phyloP scores from a whole-genome alignment of 78 protist species.

The Salpingoeca rosetta region DNA sequence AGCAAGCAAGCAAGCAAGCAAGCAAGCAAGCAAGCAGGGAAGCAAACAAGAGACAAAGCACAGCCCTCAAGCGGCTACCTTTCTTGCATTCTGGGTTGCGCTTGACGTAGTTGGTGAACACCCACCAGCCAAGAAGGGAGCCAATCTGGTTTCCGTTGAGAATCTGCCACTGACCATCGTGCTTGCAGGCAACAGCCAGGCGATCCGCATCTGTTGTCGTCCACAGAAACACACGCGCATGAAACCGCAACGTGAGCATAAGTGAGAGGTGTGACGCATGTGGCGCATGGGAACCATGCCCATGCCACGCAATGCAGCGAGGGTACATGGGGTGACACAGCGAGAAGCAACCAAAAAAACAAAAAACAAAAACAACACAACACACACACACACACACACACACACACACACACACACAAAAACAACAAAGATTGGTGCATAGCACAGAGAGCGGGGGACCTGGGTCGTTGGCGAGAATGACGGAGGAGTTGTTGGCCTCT shows the following conservation, averaged over 20 bases:
- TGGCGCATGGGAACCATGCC: too few relatives aligned
- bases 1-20: too few relatives aligned
- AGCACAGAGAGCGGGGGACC: constrained; percentile 38
- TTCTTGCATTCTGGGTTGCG: background rate
- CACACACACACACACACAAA: too few relatives aligned
- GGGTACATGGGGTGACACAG: too few relatives aligned
- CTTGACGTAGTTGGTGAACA: constrained; percentile 21
- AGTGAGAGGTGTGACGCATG: too few relatives aligned
- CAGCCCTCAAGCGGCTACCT: background rate
- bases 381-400: too few relatives aligned
- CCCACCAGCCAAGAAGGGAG: constrained; percentile 80
- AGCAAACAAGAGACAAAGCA: background rate
- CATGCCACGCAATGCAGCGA: too few relatives aligned
- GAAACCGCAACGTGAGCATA: too few relatives aligned
- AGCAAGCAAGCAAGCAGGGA: too few relatives aligned
- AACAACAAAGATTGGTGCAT: background rate
- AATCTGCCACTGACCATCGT: constrained; percentile 73
- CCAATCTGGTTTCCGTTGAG: constrained; percentile 97
- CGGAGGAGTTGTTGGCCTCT: constrained; percentile 22
- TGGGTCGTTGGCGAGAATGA: constrained; percentile 98
- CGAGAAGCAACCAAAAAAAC: too few relatives aligned
- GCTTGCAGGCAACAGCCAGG: background rate
- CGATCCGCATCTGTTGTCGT: constrained; percentile 11
- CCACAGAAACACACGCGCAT: too few relatives aligned
- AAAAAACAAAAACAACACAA: too few relatives aligned